A percentile compares a stretch with the other conserved stretches of the same genome.
Conservation (phyloP, 257 asterid genomes). For the Euphrasia confusa region DNA sequence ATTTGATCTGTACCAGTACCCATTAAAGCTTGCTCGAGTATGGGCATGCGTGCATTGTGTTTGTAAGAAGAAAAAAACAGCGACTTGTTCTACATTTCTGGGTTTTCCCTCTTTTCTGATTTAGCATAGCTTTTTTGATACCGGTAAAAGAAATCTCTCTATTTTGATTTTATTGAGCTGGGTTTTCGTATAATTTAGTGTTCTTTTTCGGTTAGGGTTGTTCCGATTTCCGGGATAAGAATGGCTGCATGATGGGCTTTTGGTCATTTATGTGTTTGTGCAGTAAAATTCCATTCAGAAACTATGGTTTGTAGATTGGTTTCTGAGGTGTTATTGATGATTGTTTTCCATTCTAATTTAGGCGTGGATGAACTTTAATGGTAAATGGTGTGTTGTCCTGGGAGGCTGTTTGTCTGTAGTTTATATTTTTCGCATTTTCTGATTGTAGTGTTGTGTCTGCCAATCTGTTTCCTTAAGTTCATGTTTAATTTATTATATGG, state of each 20-base stretch:
- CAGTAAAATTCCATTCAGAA: not conserved
- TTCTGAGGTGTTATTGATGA: not conserved
- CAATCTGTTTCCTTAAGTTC: conserved; percentile 6
- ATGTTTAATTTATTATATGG: conserved; percentile 3
- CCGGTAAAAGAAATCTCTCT: not conserved
- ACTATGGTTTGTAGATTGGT: not conserved
- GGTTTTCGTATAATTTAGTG: not conserved
- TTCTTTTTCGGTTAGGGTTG: not conserved
- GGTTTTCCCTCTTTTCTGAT: conserved; percentile 3
- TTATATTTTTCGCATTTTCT: not conserved
- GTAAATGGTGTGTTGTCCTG: too few relatives aligned
- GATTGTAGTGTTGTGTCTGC: conserved; percentile 1
- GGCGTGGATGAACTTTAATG: not conserved
- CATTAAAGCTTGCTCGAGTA: not conserved
- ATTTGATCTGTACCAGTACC: not conserved
- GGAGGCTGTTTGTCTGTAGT: conserved; percentile 4
- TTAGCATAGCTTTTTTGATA: not conserved
- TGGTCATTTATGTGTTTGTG: conserved; percentile 1
- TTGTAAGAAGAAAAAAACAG: conserved; percentile 3
- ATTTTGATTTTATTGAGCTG: not conserved
- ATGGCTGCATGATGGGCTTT: conserved; percentile 9
- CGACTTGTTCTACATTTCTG: not conserved
- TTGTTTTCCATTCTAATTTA: not conserved
- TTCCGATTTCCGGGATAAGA: not conserved
- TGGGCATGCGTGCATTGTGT: conserved; percentile 6